These are phyloP conservation scores for Takashimella koratensis DNA, from an alignment of 1,284 basidiomycete genomes.

Conservation along the genomic window DNA sequence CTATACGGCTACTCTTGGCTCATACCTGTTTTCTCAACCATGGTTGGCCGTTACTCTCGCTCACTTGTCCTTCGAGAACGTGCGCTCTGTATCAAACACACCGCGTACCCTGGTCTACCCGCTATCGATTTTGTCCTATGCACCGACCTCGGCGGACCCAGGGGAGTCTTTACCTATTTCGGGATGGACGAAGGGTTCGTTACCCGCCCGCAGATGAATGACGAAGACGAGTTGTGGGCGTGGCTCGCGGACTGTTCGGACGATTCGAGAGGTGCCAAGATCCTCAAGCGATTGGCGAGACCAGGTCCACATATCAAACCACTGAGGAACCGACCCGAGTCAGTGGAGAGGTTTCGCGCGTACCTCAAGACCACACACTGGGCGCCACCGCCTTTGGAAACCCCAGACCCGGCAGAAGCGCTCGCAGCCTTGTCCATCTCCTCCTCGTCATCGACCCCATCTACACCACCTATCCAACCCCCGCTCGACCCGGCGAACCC, in stretches of 20 bases:
- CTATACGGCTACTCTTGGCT: slow-evolving; percentile 8
- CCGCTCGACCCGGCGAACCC: not conserved
- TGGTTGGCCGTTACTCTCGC: not conserved
- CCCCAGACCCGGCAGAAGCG: not conserved
- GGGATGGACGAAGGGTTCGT: slow-evolving; percentile 14
- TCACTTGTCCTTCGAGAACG: slow-evolving; percentile 11
- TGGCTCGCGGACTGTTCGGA: not conserved
- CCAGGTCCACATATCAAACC: not conserved
- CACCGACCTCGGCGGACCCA: slow-evolving; percentile 4
- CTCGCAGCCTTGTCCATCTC: not conserved
- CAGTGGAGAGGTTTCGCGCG: not conserved
- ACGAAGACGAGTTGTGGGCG: not conserved
- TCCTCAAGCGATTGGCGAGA: not conserved
- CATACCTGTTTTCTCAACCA: not conserved
- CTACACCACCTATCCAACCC: not conserved
- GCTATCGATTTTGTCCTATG: slow-evolving; percentile 25
- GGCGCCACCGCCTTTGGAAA: not conserved
- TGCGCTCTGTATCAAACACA: slow-evolving; percentile 19
- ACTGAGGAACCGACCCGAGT: not conserved
- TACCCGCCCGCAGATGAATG: not conserved
- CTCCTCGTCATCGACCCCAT: not conserved
- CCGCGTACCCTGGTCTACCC: slow-evolving; percentile 21
- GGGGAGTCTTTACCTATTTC: slow-evolving; percentile 27
- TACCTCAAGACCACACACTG: not conserved
- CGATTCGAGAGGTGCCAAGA: not conserved